phyloP scores from a whole-genome alignment of 345 rosid species.

The Pistacia vera region DNA sequence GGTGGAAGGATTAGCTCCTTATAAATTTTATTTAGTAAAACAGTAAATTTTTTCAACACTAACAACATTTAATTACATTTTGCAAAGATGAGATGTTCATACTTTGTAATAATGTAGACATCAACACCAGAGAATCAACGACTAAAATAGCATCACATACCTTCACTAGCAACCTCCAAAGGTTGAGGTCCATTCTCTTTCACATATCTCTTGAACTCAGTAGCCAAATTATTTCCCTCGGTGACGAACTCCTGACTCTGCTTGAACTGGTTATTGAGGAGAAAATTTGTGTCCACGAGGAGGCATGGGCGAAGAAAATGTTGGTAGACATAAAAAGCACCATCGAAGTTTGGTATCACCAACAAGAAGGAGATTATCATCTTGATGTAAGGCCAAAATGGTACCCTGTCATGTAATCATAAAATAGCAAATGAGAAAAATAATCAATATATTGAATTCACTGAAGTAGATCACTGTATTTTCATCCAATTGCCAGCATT shows the following conservation, averaged over 20 bases:
- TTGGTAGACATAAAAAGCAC: slow-evolving; percentile 31
- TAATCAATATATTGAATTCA: no score
- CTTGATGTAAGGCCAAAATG: slow-evolving; percentile 38
- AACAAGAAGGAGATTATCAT: slow-evolving; percentile 21
- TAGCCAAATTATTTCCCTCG: slow-evolving; percentile 15
- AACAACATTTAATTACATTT: no score
- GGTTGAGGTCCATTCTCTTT: slow-evolving; percentile 25
- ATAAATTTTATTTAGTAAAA: no score
- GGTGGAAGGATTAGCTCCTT: not conserved
- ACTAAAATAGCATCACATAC: not conserved
- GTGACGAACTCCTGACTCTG: not conserved
- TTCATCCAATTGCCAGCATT: no score
- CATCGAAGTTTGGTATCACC: slow-evolving; percentile 34
- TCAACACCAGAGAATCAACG: no score
- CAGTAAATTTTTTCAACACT: no score
- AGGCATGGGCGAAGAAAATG: slow-evolving; percentile 33
- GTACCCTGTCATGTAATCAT: slow-evolving; percentile 8
- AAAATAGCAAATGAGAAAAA: no score
- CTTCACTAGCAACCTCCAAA: slow-evolving; percentile 18
- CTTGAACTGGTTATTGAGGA: slow-evolving; percentile 17
- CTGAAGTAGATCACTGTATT: no score
- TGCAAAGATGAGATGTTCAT: no score
- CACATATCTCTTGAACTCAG: slow-evolving; percentile 14
- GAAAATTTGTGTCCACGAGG: not conserved
- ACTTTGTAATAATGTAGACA: no score